Evolutionary conservation across 441 rosid species (phyloP).

Genomic region (Adansonia madagascariensis): DNA sequence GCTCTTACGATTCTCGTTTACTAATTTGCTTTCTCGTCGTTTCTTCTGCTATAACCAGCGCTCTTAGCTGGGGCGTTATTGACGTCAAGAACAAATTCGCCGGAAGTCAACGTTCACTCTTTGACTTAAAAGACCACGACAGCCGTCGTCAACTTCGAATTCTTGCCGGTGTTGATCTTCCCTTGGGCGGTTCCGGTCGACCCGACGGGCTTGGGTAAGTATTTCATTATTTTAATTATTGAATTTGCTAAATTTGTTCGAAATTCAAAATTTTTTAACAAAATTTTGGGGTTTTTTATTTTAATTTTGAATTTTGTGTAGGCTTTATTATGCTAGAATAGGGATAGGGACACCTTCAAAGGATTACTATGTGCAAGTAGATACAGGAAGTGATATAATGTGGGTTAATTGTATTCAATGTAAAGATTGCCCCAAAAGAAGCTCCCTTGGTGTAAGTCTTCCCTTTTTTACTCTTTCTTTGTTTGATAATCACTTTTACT

Average conservation of each 20-base stretch:
- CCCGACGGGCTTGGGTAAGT: conserved; percentile 78
- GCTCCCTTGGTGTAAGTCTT: conserved; percentile 86
- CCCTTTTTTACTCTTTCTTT: neutral
- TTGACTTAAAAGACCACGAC: conserved; percentile 76
- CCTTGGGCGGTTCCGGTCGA: conserved; percentile 86
- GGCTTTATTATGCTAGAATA: conserved; percentile 88
- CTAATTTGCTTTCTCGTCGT: conserved; percentile 6
- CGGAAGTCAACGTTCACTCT: conserved; percentile 57
- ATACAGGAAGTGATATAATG: conserved; percentile 96
- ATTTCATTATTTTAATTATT: conserved; percentile 5
- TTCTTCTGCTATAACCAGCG: neutral
- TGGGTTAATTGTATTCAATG: conserved; percentile 96
- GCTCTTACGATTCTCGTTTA: neutral
- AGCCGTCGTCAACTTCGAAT: conserved; percentile 78
- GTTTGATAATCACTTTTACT: neutral
- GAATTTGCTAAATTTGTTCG: neutral
- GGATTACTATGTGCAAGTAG: conserved; percentile 93
- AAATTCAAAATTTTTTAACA: neutral
- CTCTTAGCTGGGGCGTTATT: conserved; percentile 54
- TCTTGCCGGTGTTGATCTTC: conserved; percentile 94
- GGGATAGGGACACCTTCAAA: conserved; percentile 92
- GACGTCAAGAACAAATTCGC: conserved; percentile 80
- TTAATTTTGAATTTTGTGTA: conserved; percentile 23
- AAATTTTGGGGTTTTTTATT: neutral
- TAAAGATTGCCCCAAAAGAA: conserved; percentile 77